Base-by-base conservation (phyloP, 129 eudicot species). In the Glebionis coronaria region DNA sequence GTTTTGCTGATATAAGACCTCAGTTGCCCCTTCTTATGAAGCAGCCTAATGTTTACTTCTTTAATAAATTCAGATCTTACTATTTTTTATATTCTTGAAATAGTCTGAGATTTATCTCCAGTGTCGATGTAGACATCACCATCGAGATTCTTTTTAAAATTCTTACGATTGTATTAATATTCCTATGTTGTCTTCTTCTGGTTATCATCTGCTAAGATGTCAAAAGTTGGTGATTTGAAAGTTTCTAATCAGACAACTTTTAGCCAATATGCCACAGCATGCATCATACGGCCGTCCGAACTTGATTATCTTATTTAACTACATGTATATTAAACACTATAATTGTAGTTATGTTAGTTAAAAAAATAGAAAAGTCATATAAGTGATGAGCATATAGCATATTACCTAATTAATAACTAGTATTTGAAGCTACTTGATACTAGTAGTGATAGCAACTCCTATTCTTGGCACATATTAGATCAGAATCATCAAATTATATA, bases 201-300 rank as follows among this genome's bases (percentile, higher is more conserved):
- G 54, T 75, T 74, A 67, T 44, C 75, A 55, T 73, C 49, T 29
- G n/a, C 56, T 58, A 67, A 67, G 13, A 20, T 44, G 87, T 70
- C 73, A 40, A 72, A 76, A 74, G 8, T 35, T 51, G 55, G 38
- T 12, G 16, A 45, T 59, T 63, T 69, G 66, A 56, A 77, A 27
- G 42, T 35, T 76, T 79, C 79, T 46, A 77, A 59, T 70, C 21
- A 62, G 55, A 73, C 31, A 63, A 51, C 38, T 13, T 51, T 56
- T 50, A 23, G 47, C 72, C 58, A 57, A 63, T 31, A 65, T 15
- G 61, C 6, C 61, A 45, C 16, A 60, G 57, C 58, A 27, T 27
- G 62, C 55, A 14, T 57, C 73, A 59, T 63, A 11, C 42, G 21
- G 95, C 90, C 90, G 90, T 68, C 90, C 68, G 3, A 67, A 80